Evolutionary conservation across 441 rosid genomes (phyloP).

Genomic region (Aleurites moluccanus): DNA sequence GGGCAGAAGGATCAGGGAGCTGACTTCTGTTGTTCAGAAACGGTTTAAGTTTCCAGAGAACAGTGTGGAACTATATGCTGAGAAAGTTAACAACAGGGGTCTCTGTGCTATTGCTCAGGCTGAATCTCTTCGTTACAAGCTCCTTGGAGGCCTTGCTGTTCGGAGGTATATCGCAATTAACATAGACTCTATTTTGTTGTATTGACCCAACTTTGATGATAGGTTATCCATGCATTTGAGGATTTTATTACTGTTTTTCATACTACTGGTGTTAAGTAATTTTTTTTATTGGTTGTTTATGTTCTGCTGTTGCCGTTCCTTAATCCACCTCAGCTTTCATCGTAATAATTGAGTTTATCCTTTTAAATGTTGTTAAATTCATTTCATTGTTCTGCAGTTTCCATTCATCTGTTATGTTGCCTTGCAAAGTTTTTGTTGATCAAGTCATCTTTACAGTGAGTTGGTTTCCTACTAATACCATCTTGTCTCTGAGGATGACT

Average conservation of each 20-base stretch:
- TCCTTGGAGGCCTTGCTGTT: conserved; percentile 88
- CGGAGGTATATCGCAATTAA: conserved; percentile 46
- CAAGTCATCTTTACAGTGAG: conserved; percentile 45
- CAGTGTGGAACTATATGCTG: conserved; percentile 89
- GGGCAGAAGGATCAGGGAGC: conserved; percentile 84
- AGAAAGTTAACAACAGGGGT: conserved; percentile 74
- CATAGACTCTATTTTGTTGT: background rate
- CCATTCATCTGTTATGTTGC: background rate
- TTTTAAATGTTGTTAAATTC: background rate
- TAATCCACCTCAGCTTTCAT: background rate
- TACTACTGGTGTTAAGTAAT: background rate
- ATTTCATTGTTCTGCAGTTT: background rate
- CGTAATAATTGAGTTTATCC: background rate
- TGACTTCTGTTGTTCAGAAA: conserved; percentile 79
- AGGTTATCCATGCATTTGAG: too few species aligned
- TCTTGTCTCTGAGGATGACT: conserved; percentile 44
- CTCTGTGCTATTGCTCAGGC: conserved; percentile 95
- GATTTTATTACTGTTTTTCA: background rate
- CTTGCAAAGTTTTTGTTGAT: background rate
- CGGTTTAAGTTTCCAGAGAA: conserved; percentile 71
- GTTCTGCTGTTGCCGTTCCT: background rate
- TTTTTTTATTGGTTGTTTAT: background rate
- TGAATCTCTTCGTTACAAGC: conserved; percentile 90
- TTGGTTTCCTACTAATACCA: conserved; percentile 26
- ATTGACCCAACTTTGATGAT: background rate